A percentile compares a stretch with the other conserved stretches of the same genome.
Evolutionary conservation across 2,329 filamentous ascomycete genomes (phyloP).

Genomic region (Ciborinia camelliae): DNA sequence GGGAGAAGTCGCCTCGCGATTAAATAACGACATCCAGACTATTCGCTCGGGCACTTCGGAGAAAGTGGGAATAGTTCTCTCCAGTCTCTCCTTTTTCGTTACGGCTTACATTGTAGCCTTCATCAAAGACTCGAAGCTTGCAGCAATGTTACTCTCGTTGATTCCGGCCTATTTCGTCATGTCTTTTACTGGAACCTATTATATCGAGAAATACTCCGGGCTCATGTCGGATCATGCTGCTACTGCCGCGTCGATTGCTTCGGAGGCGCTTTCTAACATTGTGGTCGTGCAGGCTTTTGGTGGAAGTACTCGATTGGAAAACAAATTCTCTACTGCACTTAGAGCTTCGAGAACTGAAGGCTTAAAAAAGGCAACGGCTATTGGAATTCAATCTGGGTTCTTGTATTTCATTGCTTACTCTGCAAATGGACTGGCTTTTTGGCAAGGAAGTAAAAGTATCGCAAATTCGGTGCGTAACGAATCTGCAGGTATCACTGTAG

Average conservation of each 20-base stretch:
- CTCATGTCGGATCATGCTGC: slow-evolving; percentile 47
- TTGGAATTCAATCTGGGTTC: slow-evolving; percentile 49
- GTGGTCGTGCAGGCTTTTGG: slow-evolving; percentile 52
- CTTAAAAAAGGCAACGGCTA: slow-evolving; percentile 48
- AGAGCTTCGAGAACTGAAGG: slow-evolving; percentile 43
- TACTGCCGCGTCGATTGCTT: slow-evolving; percentile 50
- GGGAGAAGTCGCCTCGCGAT: slow-evolving; percentile 48
- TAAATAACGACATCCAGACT: slow-evolving; percentile 54
- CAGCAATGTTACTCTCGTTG: slow-evolving; percentile 42
- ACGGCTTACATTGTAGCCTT: slow-evolving; percentile 59
- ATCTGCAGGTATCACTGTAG: slow-evolving; percentile 25
- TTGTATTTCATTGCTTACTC: slow-evolving; percentile 38
- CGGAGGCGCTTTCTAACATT: slow-evolving; percentile 50
- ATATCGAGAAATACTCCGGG: slow-evolving; percentile 44
- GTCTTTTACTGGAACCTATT: slow-evolving; percentile 49
- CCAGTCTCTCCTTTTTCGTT: slow-evolving; percentile 54
- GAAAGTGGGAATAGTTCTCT: slow-evolving; percentile 56
- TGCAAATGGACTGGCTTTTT: slow-evolving; percentile 57
- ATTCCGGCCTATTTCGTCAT: slow-evolving; percentile 36
- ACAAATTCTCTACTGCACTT: slow-evolving; percentile 47
- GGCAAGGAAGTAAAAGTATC: slow-evolving; percentile 53
- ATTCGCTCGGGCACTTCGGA: slow-evolving; percentile 57
- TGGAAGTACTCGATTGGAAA: slow-evolving; percentile 48
- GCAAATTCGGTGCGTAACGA: slow-evolving; percentile 37
- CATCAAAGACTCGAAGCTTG: slow-evolving; percentile 52